Percentiles rank a stretch among this genome's conserved stretches.
phyloP scores from a whole-genome alignment of 176 grass and related monocot genomes.

The Saccharum spontaneum region DNA sequence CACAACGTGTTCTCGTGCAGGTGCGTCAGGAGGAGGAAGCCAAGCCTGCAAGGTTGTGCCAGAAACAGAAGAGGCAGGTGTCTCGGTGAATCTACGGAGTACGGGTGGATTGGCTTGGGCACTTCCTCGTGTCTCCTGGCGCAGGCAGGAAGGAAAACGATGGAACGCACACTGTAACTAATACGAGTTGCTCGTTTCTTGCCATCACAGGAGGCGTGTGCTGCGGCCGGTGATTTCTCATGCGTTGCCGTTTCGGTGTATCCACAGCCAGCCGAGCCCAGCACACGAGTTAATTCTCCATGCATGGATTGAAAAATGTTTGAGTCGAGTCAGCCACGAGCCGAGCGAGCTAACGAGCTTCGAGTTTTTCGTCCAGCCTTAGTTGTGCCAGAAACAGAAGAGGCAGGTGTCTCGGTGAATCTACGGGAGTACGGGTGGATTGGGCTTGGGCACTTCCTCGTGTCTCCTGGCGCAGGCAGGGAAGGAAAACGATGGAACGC shows the following conservation, averaged over 20 bases:
- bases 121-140: background rate
- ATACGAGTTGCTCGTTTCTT: slow-evolving; percentile 7
- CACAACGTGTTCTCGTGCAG: background rate
- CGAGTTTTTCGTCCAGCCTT: too few species aligned
- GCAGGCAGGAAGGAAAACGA: background rate
- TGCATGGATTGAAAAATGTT: background rate
- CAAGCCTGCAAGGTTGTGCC: background rate
- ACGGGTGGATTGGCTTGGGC: background rate
- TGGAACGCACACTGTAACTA: slow-evolving; percentile 13
- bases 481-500: background rate
- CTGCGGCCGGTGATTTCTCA: background rate
- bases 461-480: background rate
- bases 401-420: slow-evolving; percentile 25
- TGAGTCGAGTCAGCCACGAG: too few species aligned
- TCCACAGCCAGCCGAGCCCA: background rate
- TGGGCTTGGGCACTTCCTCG: background rate
- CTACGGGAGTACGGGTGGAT: background rate
- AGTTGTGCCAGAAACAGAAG: slow-evolving; percentile 16
- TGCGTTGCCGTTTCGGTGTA: slow-evolving; percentile 11
- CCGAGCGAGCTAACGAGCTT: too few species aligned
- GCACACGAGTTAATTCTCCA: slow-evolving; percentile 27
- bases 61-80: slow-evolving; percentile 20
- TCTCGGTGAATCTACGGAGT: slow-evolving; percentile 24
- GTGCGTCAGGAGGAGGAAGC: background rate
- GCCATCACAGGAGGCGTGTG: slow-evolving; percentile 15